Evolutionary conservation across 2,329 filamentous ascomycete species (phyloP).

Genomic region (Phyllosticta citribraziliensis): DNA sequence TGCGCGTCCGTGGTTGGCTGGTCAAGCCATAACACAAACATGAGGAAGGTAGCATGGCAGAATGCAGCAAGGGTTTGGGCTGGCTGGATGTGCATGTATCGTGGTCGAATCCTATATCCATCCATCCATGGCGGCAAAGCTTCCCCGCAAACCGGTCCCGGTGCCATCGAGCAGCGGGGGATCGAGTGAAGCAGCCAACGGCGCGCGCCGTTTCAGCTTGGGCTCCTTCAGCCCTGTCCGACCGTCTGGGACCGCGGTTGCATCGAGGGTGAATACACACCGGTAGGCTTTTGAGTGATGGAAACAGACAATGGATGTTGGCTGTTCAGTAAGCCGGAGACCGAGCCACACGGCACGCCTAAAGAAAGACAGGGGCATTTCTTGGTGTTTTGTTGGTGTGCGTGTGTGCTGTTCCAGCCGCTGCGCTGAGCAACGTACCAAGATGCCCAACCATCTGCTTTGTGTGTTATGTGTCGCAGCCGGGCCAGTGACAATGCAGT

Average conservation of each 20-base stretch:
- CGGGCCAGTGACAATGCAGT: background rate
- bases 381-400: background rate
- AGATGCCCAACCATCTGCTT: background rate
- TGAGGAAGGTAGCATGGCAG: background rate
- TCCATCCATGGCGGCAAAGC: background rate
- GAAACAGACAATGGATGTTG: no score
- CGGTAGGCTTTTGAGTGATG: no score
- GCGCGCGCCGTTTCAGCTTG: background rate
- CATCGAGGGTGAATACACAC: background rate
- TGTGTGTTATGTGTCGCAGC: background rate
- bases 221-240: background rate
- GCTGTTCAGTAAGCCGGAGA: no score
- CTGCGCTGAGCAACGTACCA: background rate
- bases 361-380: background rate
- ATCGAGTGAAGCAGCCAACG: background rate
- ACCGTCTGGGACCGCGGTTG: background rate
- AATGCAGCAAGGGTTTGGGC: background rate
- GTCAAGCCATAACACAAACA: background rate
- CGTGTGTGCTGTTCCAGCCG: background rate
- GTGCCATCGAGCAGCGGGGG: background rate
- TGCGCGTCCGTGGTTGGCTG: background rate
- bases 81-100: no score
- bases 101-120: background rate
- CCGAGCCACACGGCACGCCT: no score
- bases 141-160: background rate